Evolutionary conservation across 768 basidiomycete species (phyloP), one percentile per base, ranked within the genome.

Genomic region (Suillus paluster): DNA sequence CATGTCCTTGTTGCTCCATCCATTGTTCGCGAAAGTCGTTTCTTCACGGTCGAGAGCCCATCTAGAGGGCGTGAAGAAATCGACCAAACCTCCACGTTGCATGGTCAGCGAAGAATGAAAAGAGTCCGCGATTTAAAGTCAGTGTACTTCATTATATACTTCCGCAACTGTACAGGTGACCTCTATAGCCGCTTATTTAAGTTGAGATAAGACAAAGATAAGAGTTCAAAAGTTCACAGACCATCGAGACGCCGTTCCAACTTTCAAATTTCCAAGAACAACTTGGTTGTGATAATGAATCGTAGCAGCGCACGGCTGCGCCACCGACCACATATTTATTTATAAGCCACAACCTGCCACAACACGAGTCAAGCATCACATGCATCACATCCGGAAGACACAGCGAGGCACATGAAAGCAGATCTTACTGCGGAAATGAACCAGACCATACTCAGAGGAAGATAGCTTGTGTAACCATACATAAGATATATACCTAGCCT

Each of bases 1-100:
- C 86, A 91, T 90, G 68, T 91, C 90, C 67, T 84, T 83, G 74
- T 92, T 93, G 65, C 77, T 81, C 87, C 88, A 90, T 71, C 81
- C 67, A 80, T 81, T 54, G 70, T 80, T 10, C 81, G 85, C 34
- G 66, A 88, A 84, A 23, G 81, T 82, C 25, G 84, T 80, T 44
- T 80, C 72, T 57, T 82, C 80, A 11, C 83, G 80, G 66, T 84
- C 77, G 41, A 89, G 80, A 15, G 75, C 78, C 86, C 84, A 86
- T 27, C 69, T 67, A 12, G 80, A 77, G 4, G 74, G 72, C 57
- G 71, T 76, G 64, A 76, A 65, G 70, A 74, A 78, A 46, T 57
- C 61, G 56, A 61, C 15, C 11, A 44, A 60, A 59, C 49, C 30
- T 53, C 25, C 61, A 3, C 34, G 39, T 11, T 25, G 11, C 39